Evolutionary conservation across 23 red algal genomes (phyloP).

Genomic region (Porphyridium purpureum): DNA sequence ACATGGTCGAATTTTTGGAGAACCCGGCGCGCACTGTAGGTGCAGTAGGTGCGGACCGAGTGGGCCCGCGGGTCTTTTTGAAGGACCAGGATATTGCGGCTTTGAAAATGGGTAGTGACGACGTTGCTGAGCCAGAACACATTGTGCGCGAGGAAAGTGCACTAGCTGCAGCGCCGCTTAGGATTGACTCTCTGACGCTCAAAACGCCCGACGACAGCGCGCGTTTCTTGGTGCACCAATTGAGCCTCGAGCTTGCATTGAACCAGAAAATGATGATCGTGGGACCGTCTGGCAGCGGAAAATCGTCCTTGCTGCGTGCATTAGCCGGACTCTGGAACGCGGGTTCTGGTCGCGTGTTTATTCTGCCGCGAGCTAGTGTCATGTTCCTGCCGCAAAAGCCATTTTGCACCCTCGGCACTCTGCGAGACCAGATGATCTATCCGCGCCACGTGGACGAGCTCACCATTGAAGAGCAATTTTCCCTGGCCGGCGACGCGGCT

Average conservation of each 20-base stretch:
- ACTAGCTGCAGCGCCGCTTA: too few species aligned
- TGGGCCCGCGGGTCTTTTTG: too few species aligned
- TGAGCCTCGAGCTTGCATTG: constrained; percentile 24
- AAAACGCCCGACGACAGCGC: constrained; percentile 33
- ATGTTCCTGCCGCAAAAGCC: constrained; percentile 90
- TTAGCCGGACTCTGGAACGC: constrained; percentile 71
- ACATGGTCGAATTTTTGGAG: constrained; percentile 66
- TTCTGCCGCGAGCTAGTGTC: constrained; percentile 12
- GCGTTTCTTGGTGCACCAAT: constrained; percentile 46
- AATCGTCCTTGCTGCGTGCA: constrained; percentile 62
- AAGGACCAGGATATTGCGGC: too few species aligned
- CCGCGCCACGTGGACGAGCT: constrained; percentile 23
- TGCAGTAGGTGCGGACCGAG: too few species aligned
- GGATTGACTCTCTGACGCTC: too few species aligned
- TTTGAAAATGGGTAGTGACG: too few species aligned
- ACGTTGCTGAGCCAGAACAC: too few species aligned
- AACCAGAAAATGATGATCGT: constrained; percentile 62
- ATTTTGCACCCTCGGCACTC: constrained; percentile 82
- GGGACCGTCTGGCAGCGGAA: constrained; percentile 73
- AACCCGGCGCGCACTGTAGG: background rate
- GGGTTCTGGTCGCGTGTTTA: constrained; percentile 34
- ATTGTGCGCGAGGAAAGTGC: too few species aligned
- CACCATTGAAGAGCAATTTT: constrained; percentile 18
- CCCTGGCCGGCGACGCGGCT: too few species aligned
- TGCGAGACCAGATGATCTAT: constrained; percentile 79